Evolutionary conservation across 1,284 basidiomycete genomes (phyloP).

Genomic region (Trichosporon inkin): DNA sequence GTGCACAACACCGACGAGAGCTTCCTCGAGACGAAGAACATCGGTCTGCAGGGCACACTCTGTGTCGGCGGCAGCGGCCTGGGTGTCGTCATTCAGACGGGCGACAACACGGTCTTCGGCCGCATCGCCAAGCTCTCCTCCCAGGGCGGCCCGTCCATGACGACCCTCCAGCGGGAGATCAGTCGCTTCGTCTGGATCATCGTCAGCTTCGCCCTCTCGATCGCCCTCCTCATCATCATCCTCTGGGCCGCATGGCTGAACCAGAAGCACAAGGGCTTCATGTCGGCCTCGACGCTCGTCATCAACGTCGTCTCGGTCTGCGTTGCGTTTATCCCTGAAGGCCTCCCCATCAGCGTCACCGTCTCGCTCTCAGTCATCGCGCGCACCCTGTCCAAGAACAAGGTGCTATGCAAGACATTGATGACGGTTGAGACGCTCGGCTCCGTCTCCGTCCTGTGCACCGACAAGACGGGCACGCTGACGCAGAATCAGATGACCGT

Average conservation of each 20-base stretch:
- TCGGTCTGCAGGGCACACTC: constrained; percentile 62
- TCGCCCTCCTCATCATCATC: constrained; percentile 55
- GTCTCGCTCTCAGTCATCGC: constrained; percentile 53
- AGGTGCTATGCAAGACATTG: constrained; percentile 61
- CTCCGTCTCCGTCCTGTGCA: constrained; percentile 57
- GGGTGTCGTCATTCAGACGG: constrained; percentile 59
- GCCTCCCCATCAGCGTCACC: constrained; percentile 55
- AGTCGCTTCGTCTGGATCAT: constrained; percentile 53
- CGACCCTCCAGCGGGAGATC: constrained; percentile 51
- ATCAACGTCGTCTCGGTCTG: constrained; percentile 61
- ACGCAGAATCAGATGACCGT: constrained; percentile 53
- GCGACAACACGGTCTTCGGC: constrained; percentile 60
- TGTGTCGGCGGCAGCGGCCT: constrained; percentile 59
- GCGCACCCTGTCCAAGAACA: constrained; percentile 56
- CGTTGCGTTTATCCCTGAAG: constrained; percentile 61
- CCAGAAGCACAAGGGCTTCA: constrained; percentile 56
- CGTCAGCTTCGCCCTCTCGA: constrained; percentile 54
- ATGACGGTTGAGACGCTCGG: constrained; percentile 62
- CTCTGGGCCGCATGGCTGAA: constrained; percentile 58
- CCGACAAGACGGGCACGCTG: constrained; percentile 60
- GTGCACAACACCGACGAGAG: constrained; percentile 58
- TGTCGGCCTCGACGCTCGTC: constrained; percentile 57
- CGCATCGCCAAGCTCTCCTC: constrained; percentile 59
- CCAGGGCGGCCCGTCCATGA: constrained; percentile 51
- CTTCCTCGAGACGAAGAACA: constrained; percentile 61